Percentiles rank a stretch among this genome's conserved stretches.
phyloP scores from a whole-genome alignment of 805 yeast species.

The Kuraishia cidri region DNA sequence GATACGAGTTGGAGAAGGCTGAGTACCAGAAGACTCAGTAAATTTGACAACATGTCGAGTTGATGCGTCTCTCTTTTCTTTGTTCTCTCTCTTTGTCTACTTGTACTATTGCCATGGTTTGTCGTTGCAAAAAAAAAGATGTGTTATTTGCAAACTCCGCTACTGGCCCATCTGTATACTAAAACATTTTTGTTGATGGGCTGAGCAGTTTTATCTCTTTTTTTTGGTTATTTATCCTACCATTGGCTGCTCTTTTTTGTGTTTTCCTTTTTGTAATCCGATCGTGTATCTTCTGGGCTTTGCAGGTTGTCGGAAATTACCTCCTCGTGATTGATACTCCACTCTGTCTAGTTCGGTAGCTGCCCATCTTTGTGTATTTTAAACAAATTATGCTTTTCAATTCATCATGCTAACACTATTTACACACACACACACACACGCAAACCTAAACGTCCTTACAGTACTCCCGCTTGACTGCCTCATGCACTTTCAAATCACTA shows the following conservation, averaged over 20 bases:
- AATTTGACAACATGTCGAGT: constrained; percentile 3
- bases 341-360: background rate
- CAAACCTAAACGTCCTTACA: constrained; percentile 4
- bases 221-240: too few relatives aligned
- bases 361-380: too few relatives aligned
- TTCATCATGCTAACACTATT: too few relatives aligned
- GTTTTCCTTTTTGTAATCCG: background rate
- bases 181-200: too few relatives aligned
- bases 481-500: constrained; percentile 21
- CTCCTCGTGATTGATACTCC: background rate
- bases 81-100: background rate
- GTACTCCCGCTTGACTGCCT: constrained; percentile 13
- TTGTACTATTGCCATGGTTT: too few relatives aligned
- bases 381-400: too few relatives aligned
- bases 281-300: background rate
- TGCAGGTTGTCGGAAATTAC: background rate
- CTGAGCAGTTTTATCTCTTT: too few relatives aligned
- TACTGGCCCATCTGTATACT: too few relatives aligned
- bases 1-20: constrained; percentile 95
- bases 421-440: too few relatives aligned
- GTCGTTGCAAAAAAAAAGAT: too few relatives aligned
- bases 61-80: background rate
- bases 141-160: too few relatives aligned
- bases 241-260: too few relatives aligned
- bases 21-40: constrained; percentile 41